A percentile compares a stretch with the other conserved stretches of the same genome.
Evolutionary conservation across 75 land plant genomes (phyloP).

Genomic region (Gnetum montanum): DNA sequence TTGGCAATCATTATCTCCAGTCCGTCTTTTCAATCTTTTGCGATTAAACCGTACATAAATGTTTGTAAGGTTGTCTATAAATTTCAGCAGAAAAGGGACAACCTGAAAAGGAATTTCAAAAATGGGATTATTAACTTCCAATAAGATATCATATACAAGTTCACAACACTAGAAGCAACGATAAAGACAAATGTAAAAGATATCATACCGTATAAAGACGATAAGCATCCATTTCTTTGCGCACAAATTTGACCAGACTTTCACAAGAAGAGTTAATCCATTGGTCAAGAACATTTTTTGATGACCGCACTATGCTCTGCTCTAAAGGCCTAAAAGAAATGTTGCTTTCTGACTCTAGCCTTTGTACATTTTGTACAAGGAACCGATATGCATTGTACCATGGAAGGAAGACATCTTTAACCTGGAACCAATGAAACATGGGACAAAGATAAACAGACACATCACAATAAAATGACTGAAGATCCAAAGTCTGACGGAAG

Average conservation of each 20-base stretch:
- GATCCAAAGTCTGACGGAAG: background rate
- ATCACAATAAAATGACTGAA: background rate
- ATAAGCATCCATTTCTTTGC: constrained; percentile 95
- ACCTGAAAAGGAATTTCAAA: constrained; percentile 32
- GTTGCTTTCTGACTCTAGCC: constrained; percentile 75
- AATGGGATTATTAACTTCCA: no score
- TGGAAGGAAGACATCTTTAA: constrained; percentile 91
- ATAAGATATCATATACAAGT: background rate
- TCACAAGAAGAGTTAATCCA: constrained; percentile 97
- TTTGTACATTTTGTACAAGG: constrained; percentile 85
- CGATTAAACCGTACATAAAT: constrained; percentile 98
- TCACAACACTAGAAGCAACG: no score
- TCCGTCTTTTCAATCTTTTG: constrained; percentile 91
- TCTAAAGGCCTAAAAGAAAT: constrained; percentile 62
- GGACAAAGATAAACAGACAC: background rate
- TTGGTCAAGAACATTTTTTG: constrained; percentile 94
- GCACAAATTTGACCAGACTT: constrained; percentile 91
- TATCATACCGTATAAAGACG: constrained; percentile 75
- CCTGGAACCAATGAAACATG: constrained; percentile 27
- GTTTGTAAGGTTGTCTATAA: constrained; percentile 91
- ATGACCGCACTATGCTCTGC: constrained; percentile 30
- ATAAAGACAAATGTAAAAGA: constrained; percentile 4
- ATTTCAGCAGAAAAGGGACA: constrained; percentile 89
- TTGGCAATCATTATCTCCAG: constrained; percentile 88
- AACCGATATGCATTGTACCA: constrained; percentile 99